Conservation (phyloP, 2,329 filamentous ascomycete species). For the Ascomycota sp. region DNA sequence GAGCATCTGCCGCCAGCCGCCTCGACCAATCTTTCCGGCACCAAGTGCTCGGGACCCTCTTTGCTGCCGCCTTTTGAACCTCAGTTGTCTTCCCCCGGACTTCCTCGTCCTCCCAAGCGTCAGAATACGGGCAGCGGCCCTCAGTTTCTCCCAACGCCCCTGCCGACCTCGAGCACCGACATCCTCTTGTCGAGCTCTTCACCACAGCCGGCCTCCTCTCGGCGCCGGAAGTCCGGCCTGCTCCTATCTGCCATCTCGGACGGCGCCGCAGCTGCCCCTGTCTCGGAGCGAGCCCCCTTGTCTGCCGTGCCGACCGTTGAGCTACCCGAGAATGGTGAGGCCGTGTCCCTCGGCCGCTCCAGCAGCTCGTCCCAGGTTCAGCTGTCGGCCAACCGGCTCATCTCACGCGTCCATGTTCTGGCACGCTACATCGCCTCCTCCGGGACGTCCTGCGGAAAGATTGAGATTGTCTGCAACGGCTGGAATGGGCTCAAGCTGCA, state of each 20-base stretch:
- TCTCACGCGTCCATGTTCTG: conserved; percentile 84
- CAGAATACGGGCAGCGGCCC: conserved; percentile 35
- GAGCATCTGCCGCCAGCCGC: conserved; percentile 13
- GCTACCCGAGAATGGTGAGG: conserved; percentile 62
- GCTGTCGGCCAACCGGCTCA: conserved; percentile 74
- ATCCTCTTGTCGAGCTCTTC: conserved; percentile 82
- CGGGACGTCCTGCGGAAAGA: conserved; percentile 47
- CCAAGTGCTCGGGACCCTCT: conserved; percentile 43
- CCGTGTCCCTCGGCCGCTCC: conserved; percentile 73
- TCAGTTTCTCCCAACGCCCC: conserved; percentile 70
- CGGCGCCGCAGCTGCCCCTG: background rate
- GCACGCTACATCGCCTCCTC: conserved; percentile 59
- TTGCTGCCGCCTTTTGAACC: conserved; percentile 65
- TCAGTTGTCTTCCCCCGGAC: conserved; percentile 54
- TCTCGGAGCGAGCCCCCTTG: conserved; percentile 63
- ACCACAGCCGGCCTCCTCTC: conserved; percentile 29
- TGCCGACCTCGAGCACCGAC: conserved; percentile 83
- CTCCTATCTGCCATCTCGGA: too few species aligned
- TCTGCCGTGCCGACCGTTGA: conserved; percentile 65
- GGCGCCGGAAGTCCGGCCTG: conserved; percentile 31
- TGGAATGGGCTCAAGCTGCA: conserved; percentile 94
- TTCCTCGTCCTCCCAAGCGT: conserved; percentile 50
- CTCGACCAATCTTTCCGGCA: conserved; percentile 14
- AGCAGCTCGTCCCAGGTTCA: conserved; percentile 94
- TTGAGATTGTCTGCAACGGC: conserved; percentile 79